Percentiles rank a stretch among this genome's conserved stretches.
phyloP scores from a whole-genome alignment of 2,329 filamentous ascomycete species.

The Pseudomassariella vexata region DNA sequence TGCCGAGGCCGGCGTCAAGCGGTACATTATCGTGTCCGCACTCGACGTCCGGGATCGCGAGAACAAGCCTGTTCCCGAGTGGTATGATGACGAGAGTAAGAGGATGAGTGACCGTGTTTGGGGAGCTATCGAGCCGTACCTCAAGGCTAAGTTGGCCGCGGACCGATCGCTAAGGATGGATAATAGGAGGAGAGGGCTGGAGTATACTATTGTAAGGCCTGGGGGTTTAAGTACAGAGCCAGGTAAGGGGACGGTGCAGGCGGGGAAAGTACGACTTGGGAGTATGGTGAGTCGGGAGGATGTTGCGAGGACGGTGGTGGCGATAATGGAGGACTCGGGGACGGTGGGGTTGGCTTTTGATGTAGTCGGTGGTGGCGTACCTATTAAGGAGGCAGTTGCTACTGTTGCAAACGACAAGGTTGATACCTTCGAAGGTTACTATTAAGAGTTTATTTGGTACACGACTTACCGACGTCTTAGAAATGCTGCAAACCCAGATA shows the following conservation, averaged over 20 bases:
- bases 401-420: neutral
- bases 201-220: slow-evolving; percentile 40
- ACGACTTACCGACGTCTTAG: too few species aligned
- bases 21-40: slow-evolving; percentile 40
- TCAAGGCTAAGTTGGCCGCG: slow-evolving; percentile 35
- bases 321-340: neutral
- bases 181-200: slow-evolving; percentile 29
- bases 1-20: slow-evolving; percentile 27
- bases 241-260: slow-evolving; percentile 29
- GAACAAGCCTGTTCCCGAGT: slow-evolving; percentile 31
- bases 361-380: neutral
- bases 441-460: too few species aligned
- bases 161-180: slow-evolving; percentile 31
- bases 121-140: slow-evolving; percentile 30
- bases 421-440: neutral
- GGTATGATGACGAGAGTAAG: slow-evolving; percentile 34
- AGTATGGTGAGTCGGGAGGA: slow-evolving; percentile 20
- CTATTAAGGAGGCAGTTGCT: neutral
- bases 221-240: slow-evolving; percentile 31
- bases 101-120: slow-evolving; percentile 29
- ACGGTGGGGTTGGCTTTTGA: neutral
- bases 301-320: neutral
- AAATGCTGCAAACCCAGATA: too few species aligned
- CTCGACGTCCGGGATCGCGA: slow-evolving; percentile 35
- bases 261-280: slow-evolving; percentile 34